Conservation (phyloP, 208 protist species). For the Trypanosoma vivax region DNA sequence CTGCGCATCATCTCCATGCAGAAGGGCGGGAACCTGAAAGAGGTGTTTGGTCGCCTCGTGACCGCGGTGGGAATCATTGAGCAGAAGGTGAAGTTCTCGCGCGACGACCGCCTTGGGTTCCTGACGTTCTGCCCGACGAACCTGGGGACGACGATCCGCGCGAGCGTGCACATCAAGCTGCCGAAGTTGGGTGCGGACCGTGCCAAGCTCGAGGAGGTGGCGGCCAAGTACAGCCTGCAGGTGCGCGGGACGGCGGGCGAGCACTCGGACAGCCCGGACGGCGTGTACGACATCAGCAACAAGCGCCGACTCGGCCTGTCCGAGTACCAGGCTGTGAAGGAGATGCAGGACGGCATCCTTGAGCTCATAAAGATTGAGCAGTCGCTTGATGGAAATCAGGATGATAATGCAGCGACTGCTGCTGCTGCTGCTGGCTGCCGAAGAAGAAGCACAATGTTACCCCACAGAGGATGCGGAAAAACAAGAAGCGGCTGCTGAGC, state of each 20-base stretch:
- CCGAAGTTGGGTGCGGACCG: constrained; percentile 27
- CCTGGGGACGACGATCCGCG: constrained; percentile 41
- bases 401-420: neutral
- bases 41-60: constrained; percentile 40
- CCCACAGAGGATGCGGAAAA: too few relatives aligned
- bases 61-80: constrained; percentile 21
- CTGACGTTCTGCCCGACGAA: constrained; percentile 49
- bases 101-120: constrained; percentile 33
- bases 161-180: constrained; percentile 38
- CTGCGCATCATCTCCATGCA: constrained; percentile 58
- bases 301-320: constrained; percentile 38
- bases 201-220: constrained; percentile 35
- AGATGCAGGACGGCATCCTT: constrained; percentile 46
- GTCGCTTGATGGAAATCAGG: constrained; percentile 4
- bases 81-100: constrained; percentile 30
- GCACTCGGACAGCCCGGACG: constrained; percentile 34
- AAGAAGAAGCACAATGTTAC: too few relatives aligned
- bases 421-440: neutral
- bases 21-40: constrained; percentile 43
- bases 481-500: too few relatives aligned
- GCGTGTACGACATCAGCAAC: constrained; percentile 51
- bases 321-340: constrained; percentile 33
- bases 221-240: constrained; percentile 33
- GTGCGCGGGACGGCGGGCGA: constrained; percentile 38
- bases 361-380: constrained; percentile 45